Percentiles rank a stretch among this genome's conserved stretches.
phyloP scores from a whole-genome alignment of 768 basidiomycete species.

The Amanita exitialis region DNA sequence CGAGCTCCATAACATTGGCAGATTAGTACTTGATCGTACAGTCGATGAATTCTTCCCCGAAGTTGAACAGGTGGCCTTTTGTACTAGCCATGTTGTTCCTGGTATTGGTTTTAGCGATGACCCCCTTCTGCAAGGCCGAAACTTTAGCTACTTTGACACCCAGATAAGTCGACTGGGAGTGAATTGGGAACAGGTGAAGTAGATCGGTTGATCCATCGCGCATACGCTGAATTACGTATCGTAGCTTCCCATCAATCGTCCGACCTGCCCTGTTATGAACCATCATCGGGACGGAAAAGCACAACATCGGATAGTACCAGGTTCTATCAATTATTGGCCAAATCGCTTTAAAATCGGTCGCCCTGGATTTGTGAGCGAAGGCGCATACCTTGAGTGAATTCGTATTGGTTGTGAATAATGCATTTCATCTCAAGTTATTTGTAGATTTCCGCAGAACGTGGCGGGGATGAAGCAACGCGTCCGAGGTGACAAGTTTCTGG shows the following conservation, averaged over 20 bases:
- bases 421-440: constrained; percentile 12
- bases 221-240: background rate
- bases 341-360: constrained; percentile 49
- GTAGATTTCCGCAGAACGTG: constrained; percentile 39
- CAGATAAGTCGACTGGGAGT: constrained; percentile 72
- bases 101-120: constrained; percentile 69
- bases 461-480: constrained; percentile 48
- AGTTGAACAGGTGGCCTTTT: constrained; percentile 85
- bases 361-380: constrained; percentile 38
- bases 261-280: constrained; percentile 67
- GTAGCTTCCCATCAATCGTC: constrained; percentile 75
- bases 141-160: constrained; percentile 84
- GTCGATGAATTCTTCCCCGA: constrained; percentile 80
- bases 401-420: background rate
- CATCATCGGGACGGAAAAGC: constrained; percentile 53
- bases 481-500: constrained; percentile 66
- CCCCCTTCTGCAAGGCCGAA: constrained; percentile 74
- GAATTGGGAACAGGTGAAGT: constrained; percentile 63
- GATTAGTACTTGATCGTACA: constrained; percentile 51
- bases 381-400: constrained; percentile 49
- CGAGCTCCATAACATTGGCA: constrained; percentile 70
- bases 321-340: constrained; percentile 71
- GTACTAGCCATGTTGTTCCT: constrained; percentile 61
- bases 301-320: constrained; percentile 48
- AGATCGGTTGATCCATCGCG: background rate